Base-by-base conservation (phyloP, 208 protist genomes). In the Leishmania guyanensis region DNA sequence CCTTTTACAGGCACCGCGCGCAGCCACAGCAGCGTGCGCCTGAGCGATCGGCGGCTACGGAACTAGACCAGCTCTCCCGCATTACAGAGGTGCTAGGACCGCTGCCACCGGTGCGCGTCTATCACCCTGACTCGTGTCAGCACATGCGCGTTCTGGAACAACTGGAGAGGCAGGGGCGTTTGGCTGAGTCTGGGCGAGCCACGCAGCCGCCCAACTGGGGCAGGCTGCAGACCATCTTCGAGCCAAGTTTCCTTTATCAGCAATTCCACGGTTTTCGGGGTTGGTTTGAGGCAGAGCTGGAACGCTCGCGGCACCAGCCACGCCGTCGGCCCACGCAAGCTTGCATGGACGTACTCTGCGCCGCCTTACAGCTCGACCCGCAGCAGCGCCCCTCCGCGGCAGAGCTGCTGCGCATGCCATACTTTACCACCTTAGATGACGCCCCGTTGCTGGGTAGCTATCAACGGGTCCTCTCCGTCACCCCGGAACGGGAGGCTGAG, bases 381-480 rank as follows among this genome's bases (percentile, higher is more conserved):
- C 81, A 84, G 51, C 78, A 86, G 69, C 94, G 94, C 5, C 93
- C 94, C 54, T 92, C 91, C 48, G 93, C 93, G 43, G 90, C 84
- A 71, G 84, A 94, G 86, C 86, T 97, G 70, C 86, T 96, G 74
- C 78, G 92, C 33, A 94, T 95, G 87, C 90, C 92, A 5, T 96
- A 96, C 80, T 97, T 96, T 60, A 75, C 74, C 54, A 85, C 82
- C 26, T 46, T 85, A 46, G 82, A 85, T 39, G 82, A 85, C 36
- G 77, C 82, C 50, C 82, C 82, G 48, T 69, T 85, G 43, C 17
- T 60, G 39, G 73, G 77, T 46, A 80, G 39, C 46, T 85, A 66
- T 58, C 77, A 82, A 26, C 82, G 82, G 20, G 50, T 72, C 14
- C 51, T 77, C 16, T 53, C 78, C 22, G 66, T 73, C 8, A 79